Evolutionary conservation across 1,284 basidiomycete species (phyloP).

Genomic region (Schizopora paradoxa): DNA sequence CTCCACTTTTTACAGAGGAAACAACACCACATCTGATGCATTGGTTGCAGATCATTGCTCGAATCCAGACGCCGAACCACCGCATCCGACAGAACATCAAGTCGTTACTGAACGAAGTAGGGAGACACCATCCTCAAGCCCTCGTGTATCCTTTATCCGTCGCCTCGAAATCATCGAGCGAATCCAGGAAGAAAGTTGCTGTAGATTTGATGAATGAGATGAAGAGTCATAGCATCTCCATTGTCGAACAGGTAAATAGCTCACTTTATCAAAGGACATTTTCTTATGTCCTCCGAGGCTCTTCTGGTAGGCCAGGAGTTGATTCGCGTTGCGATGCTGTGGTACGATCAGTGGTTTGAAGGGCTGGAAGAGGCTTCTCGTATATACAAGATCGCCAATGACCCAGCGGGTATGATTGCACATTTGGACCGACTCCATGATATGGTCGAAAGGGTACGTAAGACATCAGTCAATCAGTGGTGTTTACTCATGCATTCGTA

Average conservation of each 20-base stretch:
- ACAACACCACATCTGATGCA: neutral
- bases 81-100: constrained; percentile 91
- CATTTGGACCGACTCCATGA: constrained; percentile 93
- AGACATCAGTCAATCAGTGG: neutral
- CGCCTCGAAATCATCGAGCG: constrained; percentile 92
- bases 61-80: constrained; percentile 90
- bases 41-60: constrained; percentile 81
- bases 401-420: constrained; percentile 98
- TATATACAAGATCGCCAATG: constrained; percentile 97
- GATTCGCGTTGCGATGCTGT: constrained; percentile 95
- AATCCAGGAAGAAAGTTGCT: constrained; percentile 82
- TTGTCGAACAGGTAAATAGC: constrained; percentile 77
- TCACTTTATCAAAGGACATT: constrained; percentile 1
- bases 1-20: constrained; percentile 18
- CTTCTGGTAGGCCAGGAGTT: constrained; percentile 90
- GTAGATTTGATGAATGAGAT: constrained; percentile 89
- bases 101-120: constrained; percentile 86
- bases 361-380: constrained; percentile 97
- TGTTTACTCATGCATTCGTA: constrained; percentile 26
- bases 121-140: constrained; percentile 96
- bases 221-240: constrained; percentile 84
- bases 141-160: constrained; percentile 98
- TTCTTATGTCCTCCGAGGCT: constrained; percentile 52
- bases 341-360: constrained; percentile 99
- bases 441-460: constrained; percentile 74